These are phyloP conservation scores for Kandelia obovata DNA, from an alignment of 345 rosid species.

Conservation along the genomic window DNA sequence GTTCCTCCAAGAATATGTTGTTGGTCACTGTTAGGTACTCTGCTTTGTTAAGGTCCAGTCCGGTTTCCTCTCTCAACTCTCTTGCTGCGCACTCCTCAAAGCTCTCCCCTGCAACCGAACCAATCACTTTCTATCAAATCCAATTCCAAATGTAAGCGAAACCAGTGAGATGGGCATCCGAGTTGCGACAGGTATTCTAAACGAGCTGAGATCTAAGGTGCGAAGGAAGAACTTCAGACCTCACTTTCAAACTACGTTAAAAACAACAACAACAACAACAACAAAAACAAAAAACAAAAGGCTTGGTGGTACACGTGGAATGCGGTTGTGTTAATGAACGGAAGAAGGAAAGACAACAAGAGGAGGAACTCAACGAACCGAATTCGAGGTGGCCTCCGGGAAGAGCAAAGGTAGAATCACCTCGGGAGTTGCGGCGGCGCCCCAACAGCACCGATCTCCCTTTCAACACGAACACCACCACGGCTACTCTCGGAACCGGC, in stretches of 20 bases:
- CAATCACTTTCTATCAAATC: too few species aligned
- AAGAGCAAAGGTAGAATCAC: conserved; percentile 73
- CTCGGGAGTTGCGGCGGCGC: conserved; percentile 59
- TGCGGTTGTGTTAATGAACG: background rate
- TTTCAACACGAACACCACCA: conserved; percentile 60
- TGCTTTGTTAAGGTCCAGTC: conserved; percentile 42
- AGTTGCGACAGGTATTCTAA: too few species aligned
- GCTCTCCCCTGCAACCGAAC: conserved; percentile 54
- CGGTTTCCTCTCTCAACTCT: conserved; percentile 81
- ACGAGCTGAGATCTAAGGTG: too few species aligned
- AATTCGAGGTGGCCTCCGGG: conserved; percentile 98
- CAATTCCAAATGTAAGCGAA: too few species aligned
- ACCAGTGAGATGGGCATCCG: too few species aligned
- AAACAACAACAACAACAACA: too few species aligned
- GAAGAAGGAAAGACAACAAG: conserved; percentile 7
- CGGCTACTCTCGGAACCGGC: conserved; percentile 62
- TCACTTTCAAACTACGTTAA: too few species aligned
- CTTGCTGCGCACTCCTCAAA: conserved; percentile 80
- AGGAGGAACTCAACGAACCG: conserved; percentile 35
- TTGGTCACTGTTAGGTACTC: conserved; percentile 64
- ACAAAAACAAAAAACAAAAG: too few species aligned
- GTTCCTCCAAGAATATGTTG: conserved; percentile 47
- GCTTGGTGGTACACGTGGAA: too few species aligned
- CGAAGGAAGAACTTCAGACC: too few species aligned
- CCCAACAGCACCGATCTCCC: conserved; percentile 69